These are phyloP conservation scores for Symmetrospora coprosmae DNA, from an alignment of 768 basidiomycete species.

Conservation along the genomic window DNA sequence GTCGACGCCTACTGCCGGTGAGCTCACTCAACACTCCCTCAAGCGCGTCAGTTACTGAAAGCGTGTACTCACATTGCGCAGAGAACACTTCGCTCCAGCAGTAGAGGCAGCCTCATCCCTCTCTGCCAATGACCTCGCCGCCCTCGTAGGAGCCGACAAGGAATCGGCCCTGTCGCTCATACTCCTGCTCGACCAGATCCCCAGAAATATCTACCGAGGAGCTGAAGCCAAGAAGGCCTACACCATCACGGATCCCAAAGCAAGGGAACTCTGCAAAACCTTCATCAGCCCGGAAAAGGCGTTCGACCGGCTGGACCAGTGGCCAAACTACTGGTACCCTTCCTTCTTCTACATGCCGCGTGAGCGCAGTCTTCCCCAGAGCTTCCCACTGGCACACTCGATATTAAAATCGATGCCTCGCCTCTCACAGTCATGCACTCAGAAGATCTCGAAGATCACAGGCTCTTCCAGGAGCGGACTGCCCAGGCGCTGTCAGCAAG, in stretches of 20 bases:
- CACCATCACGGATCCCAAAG: neutral
- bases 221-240: conserved; percentile 21
- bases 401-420: too few species aligned
- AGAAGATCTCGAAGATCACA: neutral
- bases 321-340: neutral
- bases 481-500: too few species aligned
- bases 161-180: conserved; percentile 7
- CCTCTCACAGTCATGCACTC: conserved; percentile 10
- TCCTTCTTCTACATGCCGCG: conserved; percentile 13
- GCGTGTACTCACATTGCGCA: too few species aligned
- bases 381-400: too few species aligned
- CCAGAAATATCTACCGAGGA: conserved; percentile 22
- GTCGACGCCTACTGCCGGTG: conserved; percentile 6
- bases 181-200: conserved; percentile 20
- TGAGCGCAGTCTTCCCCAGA: neutral
- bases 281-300: neutral
- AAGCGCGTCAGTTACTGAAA: too few species aligned
- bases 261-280: neutral
- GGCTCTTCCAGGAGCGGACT: too few species aligned
- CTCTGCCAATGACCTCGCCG: neutral
- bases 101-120: conserved; percentile 12
- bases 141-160: neutral
- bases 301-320: neutral
- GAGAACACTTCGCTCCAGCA: neutral
- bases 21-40: too few species aligned